phyloP scores from a whole-genome alignment of 352 stramenopile genomes.

The Phytophthora megakarya region DNA sequence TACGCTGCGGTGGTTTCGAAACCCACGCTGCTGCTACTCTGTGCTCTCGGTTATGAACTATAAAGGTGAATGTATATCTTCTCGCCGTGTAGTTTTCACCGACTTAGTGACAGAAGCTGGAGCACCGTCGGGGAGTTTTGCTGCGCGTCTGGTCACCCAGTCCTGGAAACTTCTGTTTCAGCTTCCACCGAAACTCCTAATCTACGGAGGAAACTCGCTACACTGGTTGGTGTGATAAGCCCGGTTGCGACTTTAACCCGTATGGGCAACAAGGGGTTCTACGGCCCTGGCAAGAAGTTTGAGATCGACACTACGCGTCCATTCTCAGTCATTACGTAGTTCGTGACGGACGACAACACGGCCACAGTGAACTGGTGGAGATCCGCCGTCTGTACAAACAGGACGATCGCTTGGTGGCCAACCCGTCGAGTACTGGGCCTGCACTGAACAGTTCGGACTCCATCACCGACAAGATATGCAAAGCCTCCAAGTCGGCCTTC shows the following conservation, averaged over 20 bases:
- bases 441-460: conserved; percentile 29
- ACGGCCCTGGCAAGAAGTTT: conserved; percentile 46
- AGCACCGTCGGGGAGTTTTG: too few relatives aligned
- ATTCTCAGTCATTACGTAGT: conserved; percentile 66
- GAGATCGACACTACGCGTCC: conserved; percentile 51
- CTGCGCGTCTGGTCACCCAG: too few relatives aligned
- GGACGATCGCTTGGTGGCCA: conserved; percentile 37
- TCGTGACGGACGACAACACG: conserved; percentile 55
- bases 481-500: conserved; percentile 44
- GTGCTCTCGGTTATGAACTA: too few relatives aligned
- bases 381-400: conserved; percentile 68
- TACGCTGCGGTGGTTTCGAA: too few relatives aligned
- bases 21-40: too few relatives aligned
- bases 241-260: conserved; percentile 62
- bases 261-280: conserved; percentile 64
- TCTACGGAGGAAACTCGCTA: conserved; percentile 36
- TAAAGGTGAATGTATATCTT: too few relatives aligned
- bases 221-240: conserved; percentile 60
- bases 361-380: conserved; percentile 48
- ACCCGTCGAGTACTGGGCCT: conserved; percentile 32
- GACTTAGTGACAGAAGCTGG: too few relatives aligned
- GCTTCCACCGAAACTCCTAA: too few relatives aligned
- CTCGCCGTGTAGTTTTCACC: too few relatives aligned
- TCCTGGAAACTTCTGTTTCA: too few relatives aligned
- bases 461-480: conserved; percentile 50